These are phyloP conservation scores for Boletus subparvulus DNA, from an alignment of 768 basidiomycete species.

Conservation along the genomic window DNA sequence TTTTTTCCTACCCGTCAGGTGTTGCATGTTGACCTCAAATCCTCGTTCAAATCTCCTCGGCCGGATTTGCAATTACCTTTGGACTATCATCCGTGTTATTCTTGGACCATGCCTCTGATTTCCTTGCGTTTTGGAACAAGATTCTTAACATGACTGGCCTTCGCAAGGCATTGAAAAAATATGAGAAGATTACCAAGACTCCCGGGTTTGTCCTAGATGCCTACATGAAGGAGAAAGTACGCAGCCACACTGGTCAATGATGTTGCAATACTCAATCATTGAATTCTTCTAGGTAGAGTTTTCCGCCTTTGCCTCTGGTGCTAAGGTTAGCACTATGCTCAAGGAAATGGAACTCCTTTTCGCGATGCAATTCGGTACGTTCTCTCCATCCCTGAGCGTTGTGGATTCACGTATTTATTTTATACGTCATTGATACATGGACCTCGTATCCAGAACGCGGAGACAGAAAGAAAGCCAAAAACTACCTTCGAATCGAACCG, in stretches of 20 bases:
- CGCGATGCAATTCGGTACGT: constrained; percentile 72
- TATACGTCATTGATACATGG: too few relatives aligned
- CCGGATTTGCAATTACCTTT: background rate
- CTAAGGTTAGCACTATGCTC: constrained; percentile 63
- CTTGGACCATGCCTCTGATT: background rate
- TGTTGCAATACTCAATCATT: background rate
- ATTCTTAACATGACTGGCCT: constrained; percentile 89
- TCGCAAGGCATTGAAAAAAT: constrained; percentile 82
- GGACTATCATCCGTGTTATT: background rate
- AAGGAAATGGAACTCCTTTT: constrained; percentile 75
- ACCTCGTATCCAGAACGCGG: constrained; percentile 48
- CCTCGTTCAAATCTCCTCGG: background rate
- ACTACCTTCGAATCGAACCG: constrained; percentile 56
- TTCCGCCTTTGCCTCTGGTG: constrained; percentile 66
- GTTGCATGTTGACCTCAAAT: background rate
- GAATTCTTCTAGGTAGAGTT: constrained; percentile 53
- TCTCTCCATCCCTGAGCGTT: background rate
- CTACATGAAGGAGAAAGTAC: constrained; percentile 80
- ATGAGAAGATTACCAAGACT: constrained; percentile 72
- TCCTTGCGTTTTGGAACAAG: constrained; percentile 34
- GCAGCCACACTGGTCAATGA: background rate
- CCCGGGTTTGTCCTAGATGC: constrained; percentile 59
- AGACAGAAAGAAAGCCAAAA: constrained; percentile 74
- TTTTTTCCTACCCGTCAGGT: background rate
- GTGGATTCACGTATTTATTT: background rate